Evolutionary conservation across 148 eudicot genomes (phyloP).

Genomic region (Polygonum maritimum): DNA sequence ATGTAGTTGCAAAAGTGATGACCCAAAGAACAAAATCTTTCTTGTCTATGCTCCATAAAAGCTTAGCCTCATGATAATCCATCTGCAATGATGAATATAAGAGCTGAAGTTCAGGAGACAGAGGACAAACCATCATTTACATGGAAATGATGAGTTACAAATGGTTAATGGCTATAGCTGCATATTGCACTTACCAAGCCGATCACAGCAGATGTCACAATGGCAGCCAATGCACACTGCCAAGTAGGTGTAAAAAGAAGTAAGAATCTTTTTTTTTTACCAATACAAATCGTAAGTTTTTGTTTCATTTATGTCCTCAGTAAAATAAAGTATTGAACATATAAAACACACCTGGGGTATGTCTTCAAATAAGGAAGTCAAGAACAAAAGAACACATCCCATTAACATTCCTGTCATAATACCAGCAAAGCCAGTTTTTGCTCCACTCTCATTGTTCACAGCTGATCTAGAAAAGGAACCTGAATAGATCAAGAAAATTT

Average conservation of each 20-base stretch:
- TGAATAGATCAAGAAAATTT: constrained; percentile 4
- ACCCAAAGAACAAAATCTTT: constrained; percentile 88
- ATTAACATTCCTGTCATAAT: constrained; percentile 73
- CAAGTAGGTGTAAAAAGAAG: constrained; percentile 6
- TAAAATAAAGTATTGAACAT: not conserved
- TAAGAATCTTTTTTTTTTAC: not conserved
- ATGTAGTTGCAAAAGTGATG: constrained; percentile 54
- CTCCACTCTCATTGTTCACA: constrained; percentile 98
- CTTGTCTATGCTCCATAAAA: constrained; percentile 81
- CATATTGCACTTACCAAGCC: constrained; percentile 74
- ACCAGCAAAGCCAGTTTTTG: constrained; percentile 94
- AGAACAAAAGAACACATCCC: constrained; percentile 75
- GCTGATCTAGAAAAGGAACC: constrained; percentile 99
- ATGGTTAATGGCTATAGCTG: not conserved
- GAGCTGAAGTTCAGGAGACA: not conserved
- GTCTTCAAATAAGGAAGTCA: constrained; percentile 83
- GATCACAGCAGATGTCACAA: constrained; percentile 92
- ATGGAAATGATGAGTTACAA: too few relatives aligned
- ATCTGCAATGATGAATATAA: constrained; percentile 44
- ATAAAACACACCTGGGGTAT: constrained; percentile 73
- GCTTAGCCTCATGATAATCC: constrained; percentile 80
- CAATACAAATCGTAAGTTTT: not conserved
- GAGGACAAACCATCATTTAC: too few relatives aligned
- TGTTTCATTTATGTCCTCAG: not conserved
- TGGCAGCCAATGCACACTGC: constrained; percentile 97